These are phyloP conservation scores for Tetrahymena malaccensis DNA, from an alignment of 73 alveolate species.

Conservation along the genomic window DNA sequence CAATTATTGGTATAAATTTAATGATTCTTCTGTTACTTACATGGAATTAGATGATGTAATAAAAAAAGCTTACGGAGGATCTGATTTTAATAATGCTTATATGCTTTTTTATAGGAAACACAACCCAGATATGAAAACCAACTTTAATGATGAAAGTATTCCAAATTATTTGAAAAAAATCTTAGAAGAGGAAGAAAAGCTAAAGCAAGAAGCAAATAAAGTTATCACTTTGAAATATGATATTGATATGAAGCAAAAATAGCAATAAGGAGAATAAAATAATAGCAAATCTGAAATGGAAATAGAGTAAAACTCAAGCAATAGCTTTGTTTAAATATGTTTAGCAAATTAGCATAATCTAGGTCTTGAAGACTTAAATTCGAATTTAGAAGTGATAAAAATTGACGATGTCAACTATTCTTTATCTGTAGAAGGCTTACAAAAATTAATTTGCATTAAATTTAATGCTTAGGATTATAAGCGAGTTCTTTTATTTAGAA, in stretches of 20 bases:
- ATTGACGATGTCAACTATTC: background rate
- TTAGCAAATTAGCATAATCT: background rate
- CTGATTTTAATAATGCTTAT: constrained; percentile 65
- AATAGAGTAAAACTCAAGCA: background rate
- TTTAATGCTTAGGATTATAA: background rate
- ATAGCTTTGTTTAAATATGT: background rate
- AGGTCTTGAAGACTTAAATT: background rate
- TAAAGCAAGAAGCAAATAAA: background rate
- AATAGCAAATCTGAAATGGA: background rate
- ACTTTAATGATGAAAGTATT: background rate
- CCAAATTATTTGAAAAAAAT: background rate
- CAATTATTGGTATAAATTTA: constrained; percentile 54
- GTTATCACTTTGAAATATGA: background rate
- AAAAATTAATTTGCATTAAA: background rate
- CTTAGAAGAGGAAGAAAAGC: background rate
- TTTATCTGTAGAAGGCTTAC: background rate
- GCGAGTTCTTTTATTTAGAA: background rate
- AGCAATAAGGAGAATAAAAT: background rate
- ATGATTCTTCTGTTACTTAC: constrained; percentile 56
- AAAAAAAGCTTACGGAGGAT: constrained; percentile 53
- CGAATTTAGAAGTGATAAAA: background rate
- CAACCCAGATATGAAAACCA: background rate
- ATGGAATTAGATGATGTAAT: constrained; percentile 46
- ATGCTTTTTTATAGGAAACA: constrained; percentile 73
- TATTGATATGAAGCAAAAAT: background rate